phyloP scores from a whole-genome alignment of 139 green algal species.

The Trebouxia sp. region DNA sequence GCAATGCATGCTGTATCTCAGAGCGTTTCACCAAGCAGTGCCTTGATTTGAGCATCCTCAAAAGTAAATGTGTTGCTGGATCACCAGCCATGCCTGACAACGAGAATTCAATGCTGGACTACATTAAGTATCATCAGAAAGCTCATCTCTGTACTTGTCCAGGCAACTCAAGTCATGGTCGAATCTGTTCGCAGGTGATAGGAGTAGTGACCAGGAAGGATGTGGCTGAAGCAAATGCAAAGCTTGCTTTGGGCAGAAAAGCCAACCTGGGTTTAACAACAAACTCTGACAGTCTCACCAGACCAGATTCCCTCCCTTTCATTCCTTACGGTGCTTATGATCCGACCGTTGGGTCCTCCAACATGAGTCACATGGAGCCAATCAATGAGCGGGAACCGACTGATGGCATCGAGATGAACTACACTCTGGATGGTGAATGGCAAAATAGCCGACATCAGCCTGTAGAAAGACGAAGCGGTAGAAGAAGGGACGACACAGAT shows the following conservation, averaged over 20 bases:
- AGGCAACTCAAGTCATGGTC: no score
- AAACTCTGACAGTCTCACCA: conserved; percentile 27
- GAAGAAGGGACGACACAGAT: conserved; percentile 12
- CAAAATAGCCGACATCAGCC: conserved; percentile 15
- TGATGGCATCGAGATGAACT: conserved; percentile 12
- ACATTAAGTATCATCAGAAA: no score
- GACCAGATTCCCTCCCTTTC: conserved; percentile 40
- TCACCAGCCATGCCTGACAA: no score
- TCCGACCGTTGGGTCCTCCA: conserved; percentile 1
- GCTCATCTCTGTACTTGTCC: no score
- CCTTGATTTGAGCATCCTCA: no score
- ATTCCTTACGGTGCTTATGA: conserved; percentile 48
- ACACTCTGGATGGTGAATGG: conserved; percentile 19
- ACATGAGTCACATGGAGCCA: not conserved
- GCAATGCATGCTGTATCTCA: not conserved
- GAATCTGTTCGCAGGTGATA: conserved; percentile 59
- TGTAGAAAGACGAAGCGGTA: conserved; percentile 1
- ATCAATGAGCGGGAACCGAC: not conserved
- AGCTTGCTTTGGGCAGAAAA: conserved; percentile 59
- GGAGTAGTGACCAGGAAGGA: conserved; percentile 84
- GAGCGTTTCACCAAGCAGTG: no score
- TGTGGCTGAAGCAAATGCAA: conserved; percentile 60
- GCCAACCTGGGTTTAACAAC: conserved; percentile 43
- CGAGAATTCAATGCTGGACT: no score
- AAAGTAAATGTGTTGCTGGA: no score